Evolutionary conservation across 345 rosid genomes (phyloP).

Genomic region (Populus ilicifolia): DNA sequence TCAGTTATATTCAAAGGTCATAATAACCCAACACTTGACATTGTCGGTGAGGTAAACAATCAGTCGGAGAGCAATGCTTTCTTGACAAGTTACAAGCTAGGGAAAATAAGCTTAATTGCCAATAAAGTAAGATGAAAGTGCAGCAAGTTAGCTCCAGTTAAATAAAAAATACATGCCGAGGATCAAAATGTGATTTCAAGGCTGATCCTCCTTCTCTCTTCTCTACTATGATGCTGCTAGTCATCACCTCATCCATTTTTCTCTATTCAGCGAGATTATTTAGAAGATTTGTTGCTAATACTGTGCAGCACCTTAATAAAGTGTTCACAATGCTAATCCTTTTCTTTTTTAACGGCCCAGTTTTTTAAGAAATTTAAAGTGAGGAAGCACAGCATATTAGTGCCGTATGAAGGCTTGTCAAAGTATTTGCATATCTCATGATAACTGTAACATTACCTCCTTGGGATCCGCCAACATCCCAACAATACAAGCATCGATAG

Average conservation of each 20-base stretch:
- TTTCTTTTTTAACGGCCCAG: background rate
- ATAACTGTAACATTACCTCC: conserved; percentile 32
- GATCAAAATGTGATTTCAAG: background rate
- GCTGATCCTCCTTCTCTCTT: background rate
- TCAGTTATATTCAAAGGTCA: background rate
- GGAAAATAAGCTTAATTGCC: background rate
- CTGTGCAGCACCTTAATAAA: background rate
- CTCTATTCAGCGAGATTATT: background rate
- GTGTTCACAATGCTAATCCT: background rate
- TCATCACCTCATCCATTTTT: background rate
- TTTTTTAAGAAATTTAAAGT: no score
- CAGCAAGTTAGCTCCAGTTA: background rate
- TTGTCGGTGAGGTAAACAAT: background rate
- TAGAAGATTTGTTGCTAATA: background rate
- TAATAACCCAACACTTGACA: background rate
- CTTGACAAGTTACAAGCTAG: background rate
- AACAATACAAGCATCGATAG: conserved; percentile 62
- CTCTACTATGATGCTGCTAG: background rate
- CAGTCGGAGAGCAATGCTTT: background rate
- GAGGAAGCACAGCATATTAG: background rate
- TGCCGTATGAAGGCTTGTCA: background rate
- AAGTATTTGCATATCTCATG: background rate
- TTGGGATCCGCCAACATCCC: conserved; percentile 56
- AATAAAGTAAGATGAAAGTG: background rate
- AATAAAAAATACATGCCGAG: background rate